Base-by-base conservation (phyloP, 441 rosid species). In the Erodium texanum region DNA sequence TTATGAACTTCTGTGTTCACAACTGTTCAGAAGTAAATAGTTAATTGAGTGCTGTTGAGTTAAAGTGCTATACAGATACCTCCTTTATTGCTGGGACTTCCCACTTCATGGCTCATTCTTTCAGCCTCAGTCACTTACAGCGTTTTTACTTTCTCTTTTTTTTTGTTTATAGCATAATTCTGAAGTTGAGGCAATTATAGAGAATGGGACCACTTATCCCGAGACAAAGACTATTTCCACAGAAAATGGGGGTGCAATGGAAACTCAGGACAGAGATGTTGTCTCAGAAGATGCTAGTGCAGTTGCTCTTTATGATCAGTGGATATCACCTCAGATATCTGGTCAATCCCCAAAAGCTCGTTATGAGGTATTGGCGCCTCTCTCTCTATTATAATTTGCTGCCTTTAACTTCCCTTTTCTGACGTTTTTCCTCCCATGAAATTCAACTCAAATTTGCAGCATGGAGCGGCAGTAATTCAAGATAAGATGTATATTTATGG, bases 401-500 rank as follows among this genome's bases (percentile, higher is more conserved):
- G 24, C 41, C 62, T 16, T 27, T 64, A 38, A 62, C 54, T 64
- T 77, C 5, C 64, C 69, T 72, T 66, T 68, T 61, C 19, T 71
- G 68, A 59, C 67, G 62, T 73, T 66, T 75, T 68, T 24, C 22
- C 77, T 67, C 76, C 77, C 67, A 85, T 63, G 64, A 63, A 66
- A 43, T 18, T 27, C 23, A 66, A 41, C 67, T 80, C 38, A 20
- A 72, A 52, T 71, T 76, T 76, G 66, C 87, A 95, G 99, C 99
- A 95, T 75, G 99, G 90, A 69, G 96, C 96, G 70, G 93, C 88
- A 68, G 85, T 87, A 71, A 68, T 95, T 81, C 91, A 88, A 77
- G 96, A 95, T 74, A 89, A 86, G 80, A 90, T 95, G 99, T 95
- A 95, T 75, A 62, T 92, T 66, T 87, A 75, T 75, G 99, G 98